Evolutionary conservation across 495 filamentous ascomycete genomes (phyloP).

Genomic region (Achaetomiella virescens): DNA sequence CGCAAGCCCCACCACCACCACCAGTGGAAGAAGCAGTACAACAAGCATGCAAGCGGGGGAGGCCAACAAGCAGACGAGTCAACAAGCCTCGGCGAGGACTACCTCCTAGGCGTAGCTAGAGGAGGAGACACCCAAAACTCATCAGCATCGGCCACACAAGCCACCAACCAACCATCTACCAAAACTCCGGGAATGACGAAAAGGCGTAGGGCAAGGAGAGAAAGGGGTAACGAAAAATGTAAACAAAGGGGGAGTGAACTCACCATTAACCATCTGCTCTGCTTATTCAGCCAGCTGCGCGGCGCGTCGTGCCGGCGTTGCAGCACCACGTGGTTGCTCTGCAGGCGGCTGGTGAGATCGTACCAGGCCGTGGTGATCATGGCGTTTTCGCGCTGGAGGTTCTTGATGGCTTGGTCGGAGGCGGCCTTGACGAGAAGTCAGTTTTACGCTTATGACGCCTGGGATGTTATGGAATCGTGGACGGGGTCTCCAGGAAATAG

Average conservation of each 20-base stretch:
- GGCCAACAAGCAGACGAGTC: not conserved
- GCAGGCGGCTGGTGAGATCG: slow-evolving; percentile 73
- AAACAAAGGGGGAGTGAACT: slow-evolving; percentile 4
- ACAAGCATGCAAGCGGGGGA: no score
- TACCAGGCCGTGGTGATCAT: slow-evolving; percentile 91
- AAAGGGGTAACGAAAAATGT: no score
- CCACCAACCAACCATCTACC: not conserved
- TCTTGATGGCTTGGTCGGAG: slow-evolving; percentile 58
- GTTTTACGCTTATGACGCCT: not conserved
- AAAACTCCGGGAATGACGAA: not conserved
- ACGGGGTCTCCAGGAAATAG: no score
- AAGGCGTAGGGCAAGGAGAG: not conserved
- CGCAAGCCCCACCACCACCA: no score
- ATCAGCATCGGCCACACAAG: not conserved
- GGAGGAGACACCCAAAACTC: not conserved
- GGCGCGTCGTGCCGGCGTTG: slow-evolving; percentile 69
- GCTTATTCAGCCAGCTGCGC: slow-evolving; percentile 85
- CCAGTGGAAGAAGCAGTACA: no score
- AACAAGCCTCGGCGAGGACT: slow-evolving; percentile 29
- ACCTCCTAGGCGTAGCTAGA: slow-evolving; percentile 44
- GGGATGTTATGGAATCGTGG: not conserved
- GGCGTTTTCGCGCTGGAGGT: slow-evolving; percentile 71
- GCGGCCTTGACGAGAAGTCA: slow-evolving; percentile 34
- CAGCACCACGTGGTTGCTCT: slow-evolving; percentile 80
- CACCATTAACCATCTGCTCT: slow-evolving; percentile 63